A percentile compares a stretch with the other conserved stretches of the same genome.
Evolutionary conservation across 768 basidiomycete species (phyloP).

Genomic region (Cytidiella melzeri): DNA sequence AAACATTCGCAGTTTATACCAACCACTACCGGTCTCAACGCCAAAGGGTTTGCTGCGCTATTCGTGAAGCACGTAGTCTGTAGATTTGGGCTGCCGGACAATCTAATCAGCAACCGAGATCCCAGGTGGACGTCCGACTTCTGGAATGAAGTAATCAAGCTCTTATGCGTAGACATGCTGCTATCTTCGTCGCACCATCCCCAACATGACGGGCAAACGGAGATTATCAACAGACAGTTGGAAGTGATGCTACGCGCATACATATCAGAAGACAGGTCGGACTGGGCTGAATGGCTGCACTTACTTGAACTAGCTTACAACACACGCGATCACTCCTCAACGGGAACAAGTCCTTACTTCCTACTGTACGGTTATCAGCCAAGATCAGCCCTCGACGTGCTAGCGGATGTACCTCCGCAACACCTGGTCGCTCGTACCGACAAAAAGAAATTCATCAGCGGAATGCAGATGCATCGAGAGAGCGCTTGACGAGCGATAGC

Average conservation of each 20-base stretch:
- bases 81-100: constrained; percentile 3
- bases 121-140: background rate
- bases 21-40: constrained; percentile 4
- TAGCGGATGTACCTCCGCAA: background rate
- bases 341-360: background rate
- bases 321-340: background rate
- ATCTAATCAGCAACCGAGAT: background rate
- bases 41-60: constrained; percentile 6
- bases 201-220: background rate
- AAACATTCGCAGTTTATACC: constrained; percentile 28
- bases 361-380: background rate
- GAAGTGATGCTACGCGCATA: background rate
- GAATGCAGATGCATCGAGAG: background rate
- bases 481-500: background rate
- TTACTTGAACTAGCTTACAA: background rate
- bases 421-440: background rate
- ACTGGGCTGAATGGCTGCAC: background rate
- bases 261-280: background rate
- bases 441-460: background rate
- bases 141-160: background rate
- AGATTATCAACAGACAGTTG: background rate
- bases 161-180: background rate
- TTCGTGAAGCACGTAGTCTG: constrained; percentile 8
- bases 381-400: background rate
- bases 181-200: background rate